A percentile compares a stretch with the other conserved stretches of the same genome.
Evolutionary conservation across 2,329 filamentous ascomycete species (phyloP).

Genomic region (Trichoderma guizhouense): DNA sequence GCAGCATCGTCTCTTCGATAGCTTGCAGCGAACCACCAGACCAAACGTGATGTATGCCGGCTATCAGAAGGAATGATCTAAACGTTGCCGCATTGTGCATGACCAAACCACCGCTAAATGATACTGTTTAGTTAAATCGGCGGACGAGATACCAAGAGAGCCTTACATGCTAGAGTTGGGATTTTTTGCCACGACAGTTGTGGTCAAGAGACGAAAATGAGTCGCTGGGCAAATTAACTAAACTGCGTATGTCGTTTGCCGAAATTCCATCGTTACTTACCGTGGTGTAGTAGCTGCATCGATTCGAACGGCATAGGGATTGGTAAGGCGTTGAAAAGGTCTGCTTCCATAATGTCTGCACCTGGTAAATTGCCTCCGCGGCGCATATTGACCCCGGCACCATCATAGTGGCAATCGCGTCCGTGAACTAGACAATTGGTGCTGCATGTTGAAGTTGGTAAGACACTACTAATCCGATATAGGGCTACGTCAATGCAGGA

Average conservation of each 20-base stretch:
- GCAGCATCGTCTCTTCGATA: constrained; percentile 4
- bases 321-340: neutral
- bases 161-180: neutral
- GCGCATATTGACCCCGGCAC: neutral
- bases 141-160: neutral
- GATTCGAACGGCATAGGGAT: neutral
- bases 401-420: neutral
- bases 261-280: neutral
- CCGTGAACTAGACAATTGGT: neutral
- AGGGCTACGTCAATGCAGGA: neutral
- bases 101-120: neutral
- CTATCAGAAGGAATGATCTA: neutral
- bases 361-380: neutral
- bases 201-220: neutral
- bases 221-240: neutral
- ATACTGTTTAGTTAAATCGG: neutral
- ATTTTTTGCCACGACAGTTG: neutral
- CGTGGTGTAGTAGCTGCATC: neutral
- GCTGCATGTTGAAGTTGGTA: neutral
- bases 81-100: neutral
- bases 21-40: neutral
- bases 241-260: neutral
- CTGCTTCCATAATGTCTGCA: neutral
- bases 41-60: neutral
- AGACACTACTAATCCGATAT: neutral